Conservation (phyloP, 495 filamentous ascomycete genomes). For the Aspergillus cristatus region DNA sequence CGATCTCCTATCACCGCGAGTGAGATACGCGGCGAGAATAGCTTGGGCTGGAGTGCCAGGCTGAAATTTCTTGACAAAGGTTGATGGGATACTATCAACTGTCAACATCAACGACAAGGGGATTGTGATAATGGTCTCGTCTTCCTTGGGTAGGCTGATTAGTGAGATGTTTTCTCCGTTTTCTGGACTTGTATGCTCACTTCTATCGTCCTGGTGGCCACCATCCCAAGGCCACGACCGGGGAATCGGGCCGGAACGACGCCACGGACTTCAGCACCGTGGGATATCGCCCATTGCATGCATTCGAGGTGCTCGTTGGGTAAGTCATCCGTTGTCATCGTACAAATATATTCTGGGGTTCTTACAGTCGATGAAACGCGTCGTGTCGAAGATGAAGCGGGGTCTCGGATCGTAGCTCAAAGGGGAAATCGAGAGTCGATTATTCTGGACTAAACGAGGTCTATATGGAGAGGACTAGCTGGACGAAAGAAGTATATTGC, state of each 20-base stretch:
- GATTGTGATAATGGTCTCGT: slow-evolving; percentile 44
- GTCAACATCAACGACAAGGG: slow-evolving; percentile 54
- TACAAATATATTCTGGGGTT: too few species aligned
- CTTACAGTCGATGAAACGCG: too few species aligned
- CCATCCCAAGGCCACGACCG: slow-evolving; percentile 58
- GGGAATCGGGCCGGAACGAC: slow-evolving; percentile 47
- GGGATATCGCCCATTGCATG: slow-evolving; percentile 43
- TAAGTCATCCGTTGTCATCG: slow-evolving; percentile 3
- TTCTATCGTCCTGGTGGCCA: slow-evolving; percentile 50
- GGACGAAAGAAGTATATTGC: too few species aligned
- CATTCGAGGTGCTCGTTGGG: slow-evolving; percentile 33
- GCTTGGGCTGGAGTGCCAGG: slow-evolving; percentile 51
- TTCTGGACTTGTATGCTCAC: slow-evolving; percentile 27
- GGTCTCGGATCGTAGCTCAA: too few species aligned
- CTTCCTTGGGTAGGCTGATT: slow-evolving; percentile 4
- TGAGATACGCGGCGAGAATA: neutral
- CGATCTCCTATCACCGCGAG: neutral
- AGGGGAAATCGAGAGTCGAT: too few species aligned
- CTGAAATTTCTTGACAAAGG: slow-evolving; percentile 27
- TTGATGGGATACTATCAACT: slow-evolving; percentile 44
- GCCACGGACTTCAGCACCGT: slow-evolving; percentile 47
- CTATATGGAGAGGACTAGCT: too few species aligned
- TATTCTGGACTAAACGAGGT: too few species aligned
- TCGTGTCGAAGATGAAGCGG: too few species aligned
- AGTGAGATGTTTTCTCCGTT: neutral